A percentile compares a stretch with the other conserved stretches of the same genome.
These are phyloP conservation scores for Paragyromitra xinjiangensis DNA, from an alignment of 495 filamentous ascomycete genomes.

Conservation along the genomic window DNA sequence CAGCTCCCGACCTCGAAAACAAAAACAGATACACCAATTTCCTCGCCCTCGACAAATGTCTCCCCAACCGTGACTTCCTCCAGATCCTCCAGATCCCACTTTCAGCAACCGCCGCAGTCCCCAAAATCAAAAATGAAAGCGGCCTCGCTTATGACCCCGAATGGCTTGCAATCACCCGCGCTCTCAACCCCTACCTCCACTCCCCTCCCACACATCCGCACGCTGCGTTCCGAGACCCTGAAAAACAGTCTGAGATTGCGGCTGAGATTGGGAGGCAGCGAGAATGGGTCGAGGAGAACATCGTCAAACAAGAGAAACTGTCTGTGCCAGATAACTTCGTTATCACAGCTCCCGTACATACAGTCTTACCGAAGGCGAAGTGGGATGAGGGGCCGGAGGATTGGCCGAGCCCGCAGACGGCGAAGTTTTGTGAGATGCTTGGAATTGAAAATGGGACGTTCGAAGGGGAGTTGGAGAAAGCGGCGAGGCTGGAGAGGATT, in stretches of 20 bases:
- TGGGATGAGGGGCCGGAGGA: constrained; percentile 68
- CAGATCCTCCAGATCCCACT: constrained; percentile 72
- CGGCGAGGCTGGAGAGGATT: constrained; percentile 61
- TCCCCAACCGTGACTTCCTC: constrained; percentile 79
- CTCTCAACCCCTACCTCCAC: constrained; percentile 68
- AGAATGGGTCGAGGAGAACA: constrained; percentile 78
- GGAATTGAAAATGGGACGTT: constrained; percentile 80
- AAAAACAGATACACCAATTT: constrained; percentile 81
- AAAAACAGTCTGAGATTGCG: constrained; percentile 3
- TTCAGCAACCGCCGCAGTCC: constrained; percentile 56
- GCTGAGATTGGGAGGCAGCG: constrained; percentile 62
- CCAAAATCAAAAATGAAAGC: constrained; percentile 40
- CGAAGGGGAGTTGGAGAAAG: constrained; percentile 72
- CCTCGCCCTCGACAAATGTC: constrained; percentile 88
- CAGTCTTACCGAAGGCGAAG: constrained; percentile 59
- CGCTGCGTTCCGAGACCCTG: constrained; percentile 15
- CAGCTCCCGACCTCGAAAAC: constrained; percentile 64
- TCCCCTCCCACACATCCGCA: constrained; percentile 22
- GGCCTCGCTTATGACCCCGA: constrained; percentile 85
- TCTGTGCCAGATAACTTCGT: constrained; percentile 78
- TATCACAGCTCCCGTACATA: constrained; percentile 76
- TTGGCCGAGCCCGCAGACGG: constrained; percentile 84
- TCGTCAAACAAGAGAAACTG: constrained; percentile 69
- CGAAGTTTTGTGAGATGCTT: constrained; percentile 76
- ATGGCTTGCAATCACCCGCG: constrained; percentile 91